Percentiles rank a stretch among this genome's conserved stretches.
Evolutionary conservation across 2,329 filamentous ascomycete genomes (phyloP).

Genomic region (Clarireedia monteithiana): DNA sequence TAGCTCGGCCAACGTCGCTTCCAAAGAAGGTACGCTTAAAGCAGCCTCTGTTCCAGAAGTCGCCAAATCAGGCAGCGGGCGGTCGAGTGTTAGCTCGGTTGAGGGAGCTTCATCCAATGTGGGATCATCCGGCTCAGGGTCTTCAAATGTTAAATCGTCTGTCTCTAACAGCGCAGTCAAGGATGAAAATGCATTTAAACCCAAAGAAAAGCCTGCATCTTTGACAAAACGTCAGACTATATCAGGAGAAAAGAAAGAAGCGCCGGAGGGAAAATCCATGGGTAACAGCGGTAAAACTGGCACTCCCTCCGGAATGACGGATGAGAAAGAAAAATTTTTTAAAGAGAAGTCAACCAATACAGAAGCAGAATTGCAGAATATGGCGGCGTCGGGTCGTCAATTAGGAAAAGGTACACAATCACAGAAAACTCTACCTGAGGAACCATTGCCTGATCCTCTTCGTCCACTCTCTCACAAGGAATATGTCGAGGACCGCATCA

Average conservation of each 20-base stretch:
- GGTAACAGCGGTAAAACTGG: not conserved
- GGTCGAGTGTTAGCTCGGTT: not conserved
- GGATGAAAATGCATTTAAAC: not conserved
- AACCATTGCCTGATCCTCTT: conserved; percentile 16
- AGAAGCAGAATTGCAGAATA: conserved; percentile 17
- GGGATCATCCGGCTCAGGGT: not conserved
- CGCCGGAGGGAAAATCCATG: not conserved
- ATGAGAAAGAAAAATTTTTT: not conserved
- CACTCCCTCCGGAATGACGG: not conserved
- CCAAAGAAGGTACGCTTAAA: not conserved
- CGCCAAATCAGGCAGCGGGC: not conserved
- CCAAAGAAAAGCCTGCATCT: not conserved
- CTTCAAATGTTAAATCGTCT: not conserved
- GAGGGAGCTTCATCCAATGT: not conserved
- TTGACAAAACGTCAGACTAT: conserved; percentile 7
- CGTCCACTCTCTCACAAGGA: conserved; percentile 42
- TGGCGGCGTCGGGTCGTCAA: conserved; percentile 12
- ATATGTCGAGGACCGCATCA: conserved; percentile 40
- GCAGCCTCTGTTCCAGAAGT: not conserved
- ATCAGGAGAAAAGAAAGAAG: not conserved
- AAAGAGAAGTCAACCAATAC: conserved; percentile 13
- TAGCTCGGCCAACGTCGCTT: not conserved
- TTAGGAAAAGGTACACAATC: conserved; percentile 5
- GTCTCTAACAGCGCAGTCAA: not conserved
- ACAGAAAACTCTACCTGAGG: conserved; percentile 1